These are phyloP conservation scores for Aspergillus clavatus DNA, from an alignment of 2,329 filamentous ascomycete genomes.

Conservation along the genomic window DNA sequence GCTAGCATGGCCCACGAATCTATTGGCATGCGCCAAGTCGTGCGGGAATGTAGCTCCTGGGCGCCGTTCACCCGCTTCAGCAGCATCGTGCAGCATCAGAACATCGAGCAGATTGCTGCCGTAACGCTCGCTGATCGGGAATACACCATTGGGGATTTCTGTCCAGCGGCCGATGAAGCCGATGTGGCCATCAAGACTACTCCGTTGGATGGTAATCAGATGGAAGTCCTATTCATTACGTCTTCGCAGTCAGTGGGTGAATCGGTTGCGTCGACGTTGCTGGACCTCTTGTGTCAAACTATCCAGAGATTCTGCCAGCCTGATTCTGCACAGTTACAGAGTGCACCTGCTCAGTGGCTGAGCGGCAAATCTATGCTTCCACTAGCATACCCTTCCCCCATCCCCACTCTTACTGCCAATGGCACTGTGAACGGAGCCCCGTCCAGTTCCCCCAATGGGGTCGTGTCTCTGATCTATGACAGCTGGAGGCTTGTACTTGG, in stretches of 20 bases:
- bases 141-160: background rate
- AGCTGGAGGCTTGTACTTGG: background rate
- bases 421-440: too few relatives aligned
- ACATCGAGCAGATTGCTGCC: conserved; percentile 13
- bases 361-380: background rate
- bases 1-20: conserved; percentile 47
- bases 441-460: background rate
- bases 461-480: background rate
- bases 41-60: conserved; percentile 52
- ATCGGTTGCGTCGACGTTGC: background rate
- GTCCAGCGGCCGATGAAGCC: background rate
- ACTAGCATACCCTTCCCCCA: background rate
- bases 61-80: conserved; percentile 51
- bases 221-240: conserved; percentile 1
- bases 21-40: conserved; percentile 47
- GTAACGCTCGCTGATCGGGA: background rate
- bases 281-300: background rate
- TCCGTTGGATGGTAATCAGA: background rate
- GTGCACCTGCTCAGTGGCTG: background rate
- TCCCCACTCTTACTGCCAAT: background rate
- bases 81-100: conserved; percentile 51
- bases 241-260: background rate
- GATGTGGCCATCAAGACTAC: conserved; percentile 1
- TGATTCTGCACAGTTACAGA: background rate
- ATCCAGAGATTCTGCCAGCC: background rate